Evolutionary conservation across 106 monocot genomes (phyloP).

Genomic region (Apostasia ramifera): DNA sequence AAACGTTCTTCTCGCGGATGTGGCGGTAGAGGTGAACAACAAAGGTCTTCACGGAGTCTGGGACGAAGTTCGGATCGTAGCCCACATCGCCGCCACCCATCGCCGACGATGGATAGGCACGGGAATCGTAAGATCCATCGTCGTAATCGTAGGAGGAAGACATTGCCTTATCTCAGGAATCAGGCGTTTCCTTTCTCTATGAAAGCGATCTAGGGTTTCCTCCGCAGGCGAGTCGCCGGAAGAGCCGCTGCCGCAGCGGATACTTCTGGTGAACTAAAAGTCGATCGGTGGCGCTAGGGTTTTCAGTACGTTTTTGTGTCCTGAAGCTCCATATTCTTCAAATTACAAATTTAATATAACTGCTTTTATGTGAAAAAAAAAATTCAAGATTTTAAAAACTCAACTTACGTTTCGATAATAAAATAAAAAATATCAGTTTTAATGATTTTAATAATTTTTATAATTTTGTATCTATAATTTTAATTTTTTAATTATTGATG

Average conservation of each 20-base stretch:
- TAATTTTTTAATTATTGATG: too few species aligned
- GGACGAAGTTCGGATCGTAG: constrained; percentile 94
- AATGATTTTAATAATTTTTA: too few species aligned
- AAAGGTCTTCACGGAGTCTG: constrained; percentile 95
- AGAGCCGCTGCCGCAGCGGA: neutral
- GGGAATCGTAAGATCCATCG: constrained; percentile 22
- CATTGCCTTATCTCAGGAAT: constrained; percentile 1
- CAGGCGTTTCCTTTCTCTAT: neutral
- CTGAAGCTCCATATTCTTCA: too few species aligned
- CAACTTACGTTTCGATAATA: too few species aligned
- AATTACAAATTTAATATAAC: too few species aligned
- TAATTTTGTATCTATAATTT: too few species aligned
- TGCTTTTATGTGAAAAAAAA: too few species aligned
- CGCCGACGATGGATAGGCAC: constrained; percentile 1
- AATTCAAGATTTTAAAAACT: too few species aligned
- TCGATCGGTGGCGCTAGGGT: neutral
- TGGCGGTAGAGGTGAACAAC: constrained; percentile 92
- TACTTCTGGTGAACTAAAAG: too few species aligned
- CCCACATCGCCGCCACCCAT: constrained; percentile 8
- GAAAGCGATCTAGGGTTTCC: neutral
- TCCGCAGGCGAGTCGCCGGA: neutral
- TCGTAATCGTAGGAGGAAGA: constrained; percentile 46
- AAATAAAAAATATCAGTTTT: too few species aligned
- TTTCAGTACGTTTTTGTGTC: neutral
- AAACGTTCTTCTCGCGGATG: constrained; percentile 96